phyloP scores from a whole-genome alignment of 1,284 basidiomycete species.

The Sporisorium reilianum region DNA sequence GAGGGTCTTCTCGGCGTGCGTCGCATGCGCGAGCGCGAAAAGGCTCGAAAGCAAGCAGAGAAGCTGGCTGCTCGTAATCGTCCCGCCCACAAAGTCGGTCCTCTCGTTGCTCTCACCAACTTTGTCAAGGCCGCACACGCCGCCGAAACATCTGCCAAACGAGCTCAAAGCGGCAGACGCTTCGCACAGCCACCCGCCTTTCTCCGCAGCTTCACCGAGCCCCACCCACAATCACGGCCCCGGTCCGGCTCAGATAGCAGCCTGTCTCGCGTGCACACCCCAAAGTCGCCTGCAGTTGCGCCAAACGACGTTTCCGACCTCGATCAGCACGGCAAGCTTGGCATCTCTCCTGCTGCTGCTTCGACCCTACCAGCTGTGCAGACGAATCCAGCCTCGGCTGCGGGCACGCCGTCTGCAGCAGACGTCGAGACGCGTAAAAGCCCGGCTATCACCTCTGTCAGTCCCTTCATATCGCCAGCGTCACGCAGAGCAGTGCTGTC shows the following conservation, averaged over 20 bases:
- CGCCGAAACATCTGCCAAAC: slow-evolving; percentile 48
- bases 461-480: slow-evolving; percentile 30
- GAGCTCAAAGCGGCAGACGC: slow-evolving; percentile 10
- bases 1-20: slow-evolving; percentile 62
- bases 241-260: slow-evolving; percentile 16
- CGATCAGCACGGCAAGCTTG: background rate
- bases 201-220: slow-evolving; percentile 38
- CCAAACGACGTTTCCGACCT: background rate
- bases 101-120: slow-evolving; percentile 62
- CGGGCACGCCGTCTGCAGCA: background rate
- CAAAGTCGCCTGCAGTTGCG: slow-evolving; percentile 3
- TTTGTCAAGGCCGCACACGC: slow-evolving; percentile 67
- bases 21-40: slow-evolving; percentile 61
- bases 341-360: slow-evolving; percentile 1
- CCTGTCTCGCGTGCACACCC: background rate
- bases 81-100: slow-evolving; percentile 63
- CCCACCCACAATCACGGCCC: background rate
- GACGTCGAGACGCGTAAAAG: slow-evolving; percentile 26
- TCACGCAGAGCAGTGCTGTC: slow-evolving; percentile 24
- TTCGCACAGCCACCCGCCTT: slow-evolving; percentile 22
- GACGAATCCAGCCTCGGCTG: background rate
- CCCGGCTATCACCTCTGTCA: slow-evolving; percentile 23
- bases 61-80: slow-evolving; percentile 59
- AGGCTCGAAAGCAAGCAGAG: slow-evolving; percentile 55
- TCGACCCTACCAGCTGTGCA: slow-evolving; percentile 2